Conservation (phyloP, 1,284 basidiomycete genomes). For the Sporisorium exsertum region DNA sequence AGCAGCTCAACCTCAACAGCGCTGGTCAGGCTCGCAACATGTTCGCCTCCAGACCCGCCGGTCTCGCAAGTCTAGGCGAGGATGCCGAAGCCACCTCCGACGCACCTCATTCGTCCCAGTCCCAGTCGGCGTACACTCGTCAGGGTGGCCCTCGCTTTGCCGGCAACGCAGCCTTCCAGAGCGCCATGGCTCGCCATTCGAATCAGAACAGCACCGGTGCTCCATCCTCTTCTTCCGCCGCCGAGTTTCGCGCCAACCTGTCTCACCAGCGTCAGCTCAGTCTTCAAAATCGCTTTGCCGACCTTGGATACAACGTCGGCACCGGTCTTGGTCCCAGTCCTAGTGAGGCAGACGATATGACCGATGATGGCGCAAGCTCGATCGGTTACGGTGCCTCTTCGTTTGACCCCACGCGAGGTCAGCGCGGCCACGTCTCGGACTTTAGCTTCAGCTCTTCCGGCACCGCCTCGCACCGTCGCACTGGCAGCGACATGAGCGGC, state of each 20-base stretch:
- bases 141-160: slow-evolving; percentile 61
- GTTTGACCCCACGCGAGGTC: slow-evolving; percentile 56
- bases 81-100: slow-evolving; percentile 46
- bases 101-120: slow-evolving; percentile 11
- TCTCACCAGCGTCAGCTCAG: slow-evolving; percentile 57
- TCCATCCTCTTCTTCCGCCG: slow-evolving; percentile 24
- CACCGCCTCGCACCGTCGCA: slow-evolving; percentile 52
- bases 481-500: slow-evolving; percentile 59
- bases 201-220: slow-evolving; percentile 25
- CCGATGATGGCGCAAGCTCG: slow-evolving; percentile 56
- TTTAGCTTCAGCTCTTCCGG: slow-evolving; percentile 38
- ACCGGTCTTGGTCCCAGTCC: slow-evolving; percentile 33
- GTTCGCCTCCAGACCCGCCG: slow-evolving; percentile 48
- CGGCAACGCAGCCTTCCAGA: slow-evolving; percentile 63
- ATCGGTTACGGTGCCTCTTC: slow-evolving; percentile 58
- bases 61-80: slow-evolving; percentile 60
- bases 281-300: slow-evolving; percentile 59
- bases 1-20: slow-evolving; percentile 54
- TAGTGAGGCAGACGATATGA: slow-evolving; percentile 49
- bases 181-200: slow-evolving; percentile 56
- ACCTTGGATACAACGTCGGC: slow-evolving; percentile 56
- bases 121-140: slow-evolving; percentile 24
- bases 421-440: slow-evolving; percentile 37
- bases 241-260: slow-evolving; percentile 36
- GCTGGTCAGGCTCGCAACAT: slow-evolving; percentile 33